phyloP scores from a whole-genome alignment of 129 eudicot species.

The Smallanthus sonchifolius region DNA sequence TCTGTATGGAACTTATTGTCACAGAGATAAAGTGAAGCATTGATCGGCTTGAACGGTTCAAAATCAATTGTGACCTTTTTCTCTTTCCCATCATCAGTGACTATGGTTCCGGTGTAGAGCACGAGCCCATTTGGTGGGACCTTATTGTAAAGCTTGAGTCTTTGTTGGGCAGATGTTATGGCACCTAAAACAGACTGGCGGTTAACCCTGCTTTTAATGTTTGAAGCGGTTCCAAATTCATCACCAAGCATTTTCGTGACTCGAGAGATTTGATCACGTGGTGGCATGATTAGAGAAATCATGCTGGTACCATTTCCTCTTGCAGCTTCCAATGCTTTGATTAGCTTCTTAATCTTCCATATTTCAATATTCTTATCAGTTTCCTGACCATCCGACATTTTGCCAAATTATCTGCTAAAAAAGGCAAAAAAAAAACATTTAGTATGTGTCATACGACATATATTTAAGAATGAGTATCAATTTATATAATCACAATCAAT shows the following conservation, averaged over 20 bases:
- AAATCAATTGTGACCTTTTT: slow-evolving; percentile 40
- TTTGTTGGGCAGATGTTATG: slow-evolving; percentile 31
- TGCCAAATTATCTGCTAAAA: neutral
- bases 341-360: slow-evolving; percentile 37
- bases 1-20: slow-evolving; percentile 3
- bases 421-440: neutral
- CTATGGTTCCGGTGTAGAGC: slow-evolving; percentile 40
- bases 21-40: slow-evolving; percentile 42
- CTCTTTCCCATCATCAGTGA: slow-evolving; percentile 43
- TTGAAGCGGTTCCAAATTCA: slow-evolving; percentile 30
- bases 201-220: slow-evolving; percentile 11
- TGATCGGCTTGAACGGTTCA: slow-evolving; percentile 38
- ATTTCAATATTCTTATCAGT: slow-evolving; percentile 23
- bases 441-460: neutral
- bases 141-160: slow-evolving; percentile 36
- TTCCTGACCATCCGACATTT: slow-evolving; percentile 28
- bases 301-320: slow-evolving; percentile 48
- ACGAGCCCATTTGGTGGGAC: slow-evolving; percentile 40
- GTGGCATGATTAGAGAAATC: slow-evolving; percentile 12
- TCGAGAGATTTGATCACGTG: slow-evolving; percentile 36
- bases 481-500: neutral
- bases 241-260: slow-evolving; percentile 41
- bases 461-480: neutral
- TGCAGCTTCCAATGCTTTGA: slow-evolving; percentile 41
- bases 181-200: slow-evolving; percentile 9